Conservation (phyloP, 192 early-diverging fungal genomes). For the Funneliformis mosseae region DNA sequence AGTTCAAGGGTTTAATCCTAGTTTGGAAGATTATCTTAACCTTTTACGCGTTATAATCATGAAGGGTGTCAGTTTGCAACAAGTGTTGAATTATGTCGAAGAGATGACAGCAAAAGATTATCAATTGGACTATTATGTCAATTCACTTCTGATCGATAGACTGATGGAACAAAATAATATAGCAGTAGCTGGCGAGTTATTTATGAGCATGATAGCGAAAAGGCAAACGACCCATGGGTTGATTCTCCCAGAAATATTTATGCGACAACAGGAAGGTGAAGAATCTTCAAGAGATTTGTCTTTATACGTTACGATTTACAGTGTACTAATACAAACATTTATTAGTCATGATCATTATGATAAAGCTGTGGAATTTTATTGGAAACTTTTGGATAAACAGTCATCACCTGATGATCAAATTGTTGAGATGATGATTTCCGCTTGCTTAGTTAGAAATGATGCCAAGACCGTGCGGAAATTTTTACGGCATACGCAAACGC, state of each 20-base stretch:
- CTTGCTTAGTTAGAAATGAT: constrained; percentile 1
- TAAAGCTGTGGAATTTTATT: constrained; percentile 3
- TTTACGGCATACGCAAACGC: background rate
- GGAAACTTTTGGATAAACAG: background rate
- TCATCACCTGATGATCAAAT: background rate
- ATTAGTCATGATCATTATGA: background rate
- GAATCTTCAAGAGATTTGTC: background rate
- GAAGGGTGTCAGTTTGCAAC: background rate
- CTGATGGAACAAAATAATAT: background rate
- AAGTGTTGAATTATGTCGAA: background rate
- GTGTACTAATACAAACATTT: constrained; percentile 15
- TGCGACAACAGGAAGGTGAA: background rate
- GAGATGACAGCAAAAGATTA: background rate
- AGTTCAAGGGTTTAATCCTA: background rate
- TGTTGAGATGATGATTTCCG: background rate
- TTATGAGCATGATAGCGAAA: background rate
- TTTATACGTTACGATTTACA: constrained; percentile 4
- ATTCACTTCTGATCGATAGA: background rate
- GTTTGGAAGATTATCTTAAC: background rate
- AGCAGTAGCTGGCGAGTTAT: background rate
- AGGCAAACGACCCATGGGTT: background rate
- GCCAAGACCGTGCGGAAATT: background rate
- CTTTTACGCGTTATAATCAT: background rate
- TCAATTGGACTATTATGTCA: background rate
- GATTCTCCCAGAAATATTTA: background rate